phyloP scores from a whole-genome alignment of 1,284 basidiomycete genomes.

The Tilletiaria anomala region DNA sequence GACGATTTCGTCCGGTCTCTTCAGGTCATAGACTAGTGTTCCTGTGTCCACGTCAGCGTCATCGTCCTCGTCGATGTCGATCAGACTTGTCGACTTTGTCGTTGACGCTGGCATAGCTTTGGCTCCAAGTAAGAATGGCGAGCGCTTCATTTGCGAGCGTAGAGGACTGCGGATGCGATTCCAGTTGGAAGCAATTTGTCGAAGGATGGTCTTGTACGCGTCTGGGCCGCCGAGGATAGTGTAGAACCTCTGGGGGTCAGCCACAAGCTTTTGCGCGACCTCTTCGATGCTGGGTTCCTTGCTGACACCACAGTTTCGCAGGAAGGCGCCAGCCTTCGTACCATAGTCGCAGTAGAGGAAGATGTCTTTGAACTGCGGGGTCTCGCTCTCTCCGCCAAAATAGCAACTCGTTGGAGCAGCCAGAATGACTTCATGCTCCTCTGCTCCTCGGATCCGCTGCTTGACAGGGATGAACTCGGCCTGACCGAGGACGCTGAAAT shows the following conservation, averaged over 20 bases:
- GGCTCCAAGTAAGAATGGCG: conserved; percentile 56
- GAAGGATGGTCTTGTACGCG: conserved; percentile 58
- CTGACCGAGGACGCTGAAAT: conserved; percentile 12
- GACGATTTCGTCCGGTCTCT: conserved; percentile 33
- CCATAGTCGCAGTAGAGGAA: conserved; percentile 89
- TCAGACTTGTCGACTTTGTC: conserved; percentile 91
- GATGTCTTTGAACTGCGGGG: conserved; percentile 29
- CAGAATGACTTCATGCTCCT: conserved; percentile 11
- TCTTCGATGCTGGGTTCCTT: conserved; percentile 77
- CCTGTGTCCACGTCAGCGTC: conserved; percentile 20
- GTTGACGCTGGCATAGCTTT: conserved; percentile 65
- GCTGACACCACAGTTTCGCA: conserved; percentile 73
- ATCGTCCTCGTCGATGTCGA: conserved; percentile 99
- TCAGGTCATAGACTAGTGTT: conserved; percentile 31
- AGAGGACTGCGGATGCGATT: conserved; percentile 48
- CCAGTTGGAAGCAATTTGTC: conserved; percentile 66
- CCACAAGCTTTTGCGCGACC: conserved; percentile 39
- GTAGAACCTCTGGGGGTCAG: conserved; percentile 53
- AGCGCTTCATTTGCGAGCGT: conserved; percentile 52
- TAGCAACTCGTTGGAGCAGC: conserved; percentile 49
- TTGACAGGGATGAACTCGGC: conserved; percentile 27
- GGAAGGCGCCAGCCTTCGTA: conserved; percentile 57
- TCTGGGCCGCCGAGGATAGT: conserved; percentile 52
- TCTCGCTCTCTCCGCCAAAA: conserved; percentile 20
- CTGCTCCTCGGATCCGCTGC: conserved; percentile 1